Percentiles rank a stretch among this genome's conserved stretches.
These are phyloP conservation scores for Globisporangium carolinianum DNA, from an alignment of 352 stramenopile species.

Conservation along the genomic window DNA sequence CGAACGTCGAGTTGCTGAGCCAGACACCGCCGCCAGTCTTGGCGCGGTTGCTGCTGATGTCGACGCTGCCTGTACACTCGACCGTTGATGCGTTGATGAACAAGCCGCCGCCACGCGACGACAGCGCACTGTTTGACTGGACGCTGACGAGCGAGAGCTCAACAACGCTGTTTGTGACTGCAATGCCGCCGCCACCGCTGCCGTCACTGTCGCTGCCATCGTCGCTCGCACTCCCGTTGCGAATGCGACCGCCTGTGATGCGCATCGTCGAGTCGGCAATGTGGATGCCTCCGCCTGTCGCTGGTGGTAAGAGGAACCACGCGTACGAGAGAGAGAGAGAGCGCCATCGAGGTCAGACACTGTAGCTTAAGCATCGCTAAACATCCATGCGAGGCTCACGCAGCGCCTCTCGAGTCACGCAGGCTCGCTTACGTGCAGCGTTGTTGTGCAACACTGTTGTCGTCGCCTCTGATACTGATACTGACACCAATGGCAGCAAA, in stretches of 20 bases:
- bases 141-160: not conserved
- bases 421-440: slow-evolving; percentile 15
- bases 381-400: too few relatives aligned
- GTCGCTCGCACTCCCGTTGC: not conserved
- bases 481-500: too few relatives aligned
- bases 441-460: slow-evolving; percentile 12
- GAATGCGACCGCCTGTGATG: slow-evolving; percentile 8
- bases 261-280: slow-evolving; percentile 13
- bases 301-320: slow-evolving; percentile 3
- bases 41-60: slow-evolving; percentile 7
- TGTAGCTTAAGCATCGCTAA: too few relatives aligned
- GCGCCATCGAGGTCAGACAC: not conserved
- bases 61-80: not conserved
- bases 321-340: not conserved
- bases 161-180: slow-evolving; percentile 5
- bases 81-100: slow-evolving; percentile 7
- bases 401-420: not conserved
- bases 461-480: not conserved
- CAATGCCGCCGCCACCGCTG: slow-evolving; percentile 11
- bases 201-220: not conserved
- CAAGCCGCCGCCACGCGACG: slow-evolving; percentile 9
- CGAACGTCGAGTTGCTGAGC: slow-evolving; percentile 6
- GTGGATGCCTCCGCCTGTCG: slow-evolving; percentile 24
- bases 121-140: slow-evolving; percentile 7
- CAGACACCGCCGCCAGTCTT: slow-evolving; percentile 4